Conservation (phyloP, 208 protist species). For the Leishmania major region DNA sequence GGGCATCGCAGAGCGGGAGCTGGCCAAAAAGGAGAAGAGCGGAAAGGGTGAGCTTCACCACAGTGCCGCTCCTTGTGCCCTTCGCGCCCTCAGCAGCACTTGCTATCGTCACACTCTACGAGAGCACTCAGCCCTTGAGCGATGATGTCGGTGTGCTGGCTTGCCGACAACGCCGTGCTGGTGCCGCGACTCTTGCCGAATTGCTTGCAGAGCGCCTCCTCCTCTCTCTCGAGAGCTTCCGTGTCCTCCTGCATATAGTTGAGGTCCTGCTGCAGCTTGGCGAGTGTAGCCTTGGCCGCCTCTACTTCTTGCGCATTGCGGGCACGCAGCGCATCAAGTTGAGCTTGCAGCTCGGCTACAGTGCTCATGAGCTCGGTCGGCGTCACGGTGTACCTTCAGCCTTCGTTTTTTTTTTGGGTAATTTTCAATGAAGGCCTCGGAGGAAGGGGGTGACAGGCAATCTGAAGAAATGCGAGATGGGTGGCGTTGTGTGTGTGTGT, state of each 20-base stretch:
- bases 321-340: constrained; percentile 35
- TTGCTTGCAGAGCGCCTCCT: constrained; percentile 30
- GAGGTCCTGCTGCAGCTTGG: constrained; percentile 48
- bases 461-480: background rate
- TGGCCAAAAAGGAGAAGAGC: background rate
- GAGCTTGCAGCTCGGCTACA: constrained; percentile 39
- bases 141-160: constrained; percentile 11
- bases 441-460: background rate
- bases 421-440: background rate
- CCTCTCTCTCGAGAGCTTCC: constrained; percentile 35
- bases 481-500: background rate
- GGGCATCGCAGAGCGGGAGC: background rate
- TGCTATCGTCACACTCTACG: constrained; percentile 47
- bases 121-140: constrained; percentile 32
- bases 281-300: constrained; percentile 30
- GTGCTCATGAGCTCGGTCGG: constrained; percentile 24
- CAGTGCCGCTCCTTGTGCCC: background rate
- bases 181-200: constrained; percentile 24
- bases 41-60: background rate
- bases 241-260: constrained; percentile 35
- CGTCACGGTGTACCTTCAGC: background rate
- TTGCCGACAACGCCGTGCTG: background rate
- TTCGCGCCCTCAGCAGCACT: constrained; percentile 12
- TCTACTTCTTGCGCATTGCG: constrained; percentile 39
- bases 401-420: background rate